Conservation (phyloP, 306 rosid genomes). For the Quercus variabilis region DNA sequence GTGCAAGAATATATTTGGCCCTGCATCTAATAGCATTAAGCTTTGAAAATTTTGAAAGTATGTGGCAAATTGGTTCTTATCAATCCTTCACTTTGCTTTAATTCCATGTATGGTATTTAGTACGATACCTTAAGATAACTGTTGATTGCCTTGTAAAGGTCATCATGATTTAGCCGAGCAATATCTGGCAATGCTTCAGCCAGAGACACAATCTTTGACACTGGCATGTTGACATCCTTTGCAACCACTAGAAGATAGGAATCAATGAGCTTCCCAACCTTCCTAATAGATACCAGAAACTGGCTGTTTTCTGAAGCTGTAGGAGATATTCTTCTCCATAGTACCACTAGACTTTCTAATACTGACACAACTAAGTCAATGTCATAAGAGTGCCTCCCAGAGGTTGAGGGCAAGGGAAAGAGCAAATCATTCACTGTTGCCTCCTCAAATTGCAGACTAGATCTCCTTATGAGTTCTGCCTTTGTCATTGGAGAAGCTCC, state of each 20-base stretch:
- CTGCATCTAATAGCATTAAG: background rate
- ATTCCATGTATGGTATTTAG: background rate
- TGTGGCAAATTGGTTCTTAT: background rate
- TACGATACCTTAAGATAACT: constrained; percentile 78
- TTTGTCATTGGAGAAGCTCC: constrained; percentile 68
- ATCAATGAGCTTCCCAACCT: constrained; percentile 78
- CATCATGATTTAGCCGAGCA: constrained; percentile 69
- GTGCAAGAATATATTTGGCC: background rate
- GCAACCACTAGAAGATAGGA: constrained; percentile 86
- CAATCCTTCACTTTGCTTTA: background rate
- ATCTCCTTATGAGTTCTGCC: constrained; percentile 68
- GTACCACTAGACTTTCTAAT: constrained; percentile 64
- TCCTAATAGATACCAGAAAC: constrained; percentile 51
- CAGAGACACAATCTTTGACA: constrained; percentile 58
- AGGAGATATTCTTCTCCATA: constrained; percentile 67
- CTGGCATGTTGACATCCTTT: constrained; percentile 67
- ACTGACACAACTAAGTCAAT: constrained; percentile 68
- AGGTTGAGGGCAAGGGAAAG: constrained; percentile 52
- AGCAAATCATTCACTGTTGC: constrained; percentile 74
- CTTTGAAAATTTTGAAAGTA: background rate
- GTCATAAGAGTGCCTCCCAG: constrained; percentile 56
- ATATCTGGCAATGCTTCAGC: constrained; percentile 78
- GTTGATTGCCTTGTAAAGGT: constrained; percentile 82
- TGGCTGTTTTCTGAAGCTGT: constrained; percentile 45
- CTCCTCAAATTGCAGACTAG: constrained; percentile 75